A percentile compares a stretch with the other conserved stretches of the same genome.
Evolutionary conservation across 768 basidiomycete genomes (phyloP).

Genomic region (Nevesoporus exiguus): DNA sequence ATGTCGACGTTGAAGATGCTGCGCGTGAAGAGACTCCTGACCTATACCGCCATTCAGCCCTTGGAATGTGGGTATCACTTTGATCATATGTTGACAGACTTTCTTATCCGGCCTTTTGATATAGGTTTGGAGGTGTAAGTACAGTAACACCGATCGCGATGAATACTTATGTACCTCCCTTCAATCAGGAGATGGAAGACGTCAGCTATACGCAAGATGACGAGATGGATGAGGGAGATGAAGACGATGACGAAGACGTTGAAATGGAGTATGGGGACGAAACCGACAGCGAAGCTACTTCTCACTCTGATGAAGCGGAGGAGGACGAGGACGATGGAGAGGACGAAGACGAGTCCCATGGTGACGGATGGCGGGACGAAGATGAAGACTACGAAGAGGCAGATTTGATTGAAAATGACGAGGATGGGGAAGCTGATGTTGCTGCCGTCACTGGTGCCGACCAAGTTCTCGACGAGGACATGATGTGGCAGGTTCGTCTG

Average conservation of each 20-base stretch:
- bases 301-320: constrained; percentile 66
- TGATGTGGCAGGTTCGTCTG: constrained; percentile 53
- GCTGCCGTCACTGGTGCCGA: constrained; percentile 51
- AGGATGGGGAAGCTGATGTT: constrained; percentile 44
- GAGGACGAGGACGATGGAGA: constrained; percentile 63
- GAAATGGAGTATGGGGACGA: constrained; percentile 88
- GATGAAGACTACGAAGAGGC: constrained; percentile 59
- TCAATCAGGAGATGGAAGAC: constrained; percentile 79
- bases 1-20: constrained; percentile 52
- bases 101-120: constrained; percentile 8
- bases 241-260: constrained; percentile 76
- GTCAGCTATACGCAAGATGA: constrained; percentile 63
- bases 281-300: constrained; percentile 78
- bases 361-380: constrained; percentile 54
- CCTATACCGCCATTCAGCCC: constrained; percentile 91
- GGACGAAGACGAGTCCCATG: constrained; percentile 46
- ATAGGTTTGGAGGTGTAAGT: constrained; percentile 77
- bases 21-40: constrained; percentile 84
- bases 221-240: constrained; percentile 80
- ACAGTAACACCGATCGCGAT: not conserved
- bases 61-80: constrained; percentile 71
- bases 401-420: constrained; percentile 59
- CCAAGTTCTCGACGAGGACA: constrained; percentile 48
- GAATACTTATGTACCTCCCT: constrained; percentile 13
- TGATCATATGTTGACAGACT: not conserved